Evolutionary conservation across 2,329 filamentous ascomycete species (phyloP).

Genomic region (Plectosphaerella plurivora): DNA sequence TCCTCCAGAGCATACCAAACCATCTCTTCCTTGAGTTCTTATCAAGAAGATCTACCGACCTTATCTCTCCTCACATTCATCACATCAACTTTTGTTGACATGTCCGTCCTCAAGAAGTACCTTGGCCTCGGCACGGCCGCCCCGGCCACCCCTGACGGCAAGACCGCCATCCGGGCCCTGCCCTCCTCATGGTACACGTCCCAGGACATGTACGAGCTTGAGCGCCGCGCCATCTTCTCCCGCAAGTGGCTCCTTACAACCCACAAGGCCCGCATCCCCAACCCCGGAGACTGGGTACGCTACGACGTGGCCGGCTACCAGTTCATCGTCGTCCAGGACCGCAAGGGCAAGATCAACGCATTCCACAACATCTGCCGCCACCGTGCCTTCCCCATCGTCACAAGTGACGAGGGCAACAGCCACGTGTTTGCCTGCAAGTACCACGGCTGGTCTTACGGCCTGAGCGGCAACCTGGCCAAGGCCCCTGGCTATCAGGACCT

Average conservation of each 20-base stretch:
- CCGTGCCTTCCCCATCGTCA: conserved; percentile 35
- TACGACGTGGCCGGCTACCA: conserved; percentile 52
- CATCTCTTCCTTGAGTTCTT: not conserved
- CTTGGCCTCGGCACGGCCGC: conserved; percentile 27
- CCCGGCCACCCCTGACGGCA: conserved; percentile 16
- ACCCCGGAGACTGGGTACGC: conserved; percentile 52
- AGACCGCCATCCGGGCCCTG: conserved; percentile 29
- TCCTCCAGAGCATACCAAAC: not conserved
- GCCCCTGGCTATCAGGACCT: conserved; percentile 35
- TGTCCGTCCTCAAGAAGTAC: conserved; percentile 28
- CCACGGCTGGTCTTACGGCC: conserved; percentile 40
- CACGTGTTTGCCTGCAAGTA: conserved; percentile 37
- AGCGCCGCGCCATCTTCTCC: conserved; percentile 53
- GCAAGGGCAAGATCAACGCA: conserved; percentile 25
- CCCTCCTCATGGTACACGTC: conserved; percentile 48
- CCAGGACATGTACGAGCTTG: conserved; percentile 51
- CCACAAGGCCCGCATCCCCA: conserved; percentile 43
- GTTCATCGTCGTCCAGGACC: conserved; percentile 32
- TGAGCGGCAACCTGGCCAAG: conserved; percentile 35
- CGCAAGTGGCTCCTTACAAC: conserved; percentile 52
- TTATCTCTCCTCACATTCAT: not conserved
- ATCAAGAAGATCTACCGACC: not conserved
- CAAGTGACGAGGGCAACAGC: conserved; percentile 28
- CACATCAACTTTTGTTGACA: conserved; percentile 1
- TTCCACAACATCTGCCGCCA: conserved; percentile 42